Conservation (phyloP, 345 rosid genomes). For the Orychophragmus violaceus region DNA sequence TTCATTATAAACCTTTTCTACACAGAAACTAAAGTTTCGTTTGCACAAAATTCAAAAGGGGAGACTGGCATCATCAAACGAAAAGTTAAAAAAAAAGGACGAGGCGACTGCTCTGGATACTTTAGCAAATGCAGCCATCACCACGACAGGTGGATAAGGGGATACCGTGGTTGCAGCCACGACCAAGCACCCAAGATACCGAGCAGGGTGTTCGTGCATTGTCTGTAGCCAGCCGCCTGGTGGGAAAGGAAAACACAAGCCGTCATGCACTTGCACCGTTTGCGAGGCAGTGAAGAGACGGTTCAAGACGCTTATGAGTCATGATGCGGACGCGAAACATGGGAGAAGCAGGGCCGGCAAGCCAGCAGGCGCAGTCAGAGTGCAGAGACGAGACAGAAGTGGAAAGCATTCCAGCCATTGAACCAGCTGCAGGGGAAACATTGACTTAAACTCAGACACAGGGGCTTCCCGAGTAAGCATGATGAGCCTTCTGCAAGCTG, state of each 20-base stretch:
- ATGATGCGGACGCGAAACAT: conserved; percentile 92
- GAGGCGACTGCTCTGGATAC: conserved; percentile 62
- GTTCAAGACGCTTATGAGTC: conserved; percentile 86
- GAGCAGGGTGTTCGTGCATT: conserved; percentile 95
- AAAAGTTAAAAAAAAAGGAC: conserved; percentile 40
- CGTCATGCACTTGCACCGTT: conserved; percentile 83
- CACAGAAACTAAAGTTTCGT: conserved; percentile 2
- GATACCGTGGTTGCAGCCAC: conserved; percentile 66
- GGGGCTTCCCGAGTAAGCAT: conserved; percentile 47
- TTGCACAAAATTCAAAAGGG: conserved; percentile 62
- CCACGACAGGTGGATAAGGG: conserved; percentile 48
- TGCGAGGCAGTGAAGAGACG: conserved; percentile 88
- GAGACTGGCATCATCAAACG: conserved; percentile 41
- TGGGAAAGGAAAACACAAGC: conserved; percentile 96
- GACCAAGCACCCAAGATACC: conserved; percentile 92
- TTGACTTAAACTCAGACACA: conserved; percentile 81
- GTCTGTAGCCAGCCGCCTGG: conserved; percentile 98
- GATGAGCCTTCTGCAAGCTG: conserved; percentile 78
- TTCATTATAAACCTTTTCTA: not conserved
- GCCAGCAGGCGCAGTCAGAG: conserved; percentile 42
- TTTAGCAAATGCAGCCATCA: conserved; percentile 74
- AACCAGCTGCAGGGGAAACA: conserved; percentile 49
- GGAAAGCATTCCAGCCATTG: conserved; percentile 63
- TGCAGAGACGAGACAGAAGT: conserved; percentile 65
- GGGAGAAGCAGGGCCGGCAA: conserved; percentile 79